A percentile compares a stretch with the other conserved stretches of the same genome.
phyloP scores from a whole-genome alignment of 805 yeast genomes.

The Saturnispora galanensis region DNA sequence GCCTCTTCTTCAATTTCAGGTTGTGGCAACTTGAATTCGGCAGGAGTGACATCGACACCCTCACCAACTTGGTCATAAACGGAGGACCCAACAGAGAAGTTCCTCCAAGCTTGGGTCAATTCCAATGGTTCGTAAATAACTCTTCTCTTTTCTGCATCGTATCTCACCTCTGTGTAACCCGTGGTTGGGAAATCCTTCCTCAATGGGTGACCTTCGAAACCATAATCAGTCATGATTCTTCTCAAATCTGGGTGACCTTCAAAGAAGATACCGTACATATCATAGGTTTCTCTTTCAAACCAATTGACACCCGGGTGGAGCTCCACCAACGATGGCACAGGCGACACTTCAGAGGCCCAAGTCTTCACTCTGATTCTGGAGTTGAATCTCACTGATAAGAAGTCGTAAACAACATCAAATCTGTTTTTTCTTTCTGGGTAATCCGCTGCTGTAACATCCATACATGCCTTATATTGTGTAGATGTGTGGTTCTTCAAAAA shows the following conservation, averaged over 20 bases:
- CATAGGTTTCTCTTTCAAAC: conserved; percentile 87
- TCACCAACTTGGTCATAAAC: conserved; percentile 91
- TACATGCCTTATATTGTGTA: conserved; percentile 65
- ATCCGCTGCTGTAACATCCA: conserved; percentile 82
- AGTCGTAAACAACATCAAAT: conserved; percentile 79
- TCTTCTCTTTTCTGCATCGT: conserved; percentile 85
- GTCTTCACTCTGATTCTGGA: conserved; percentile 85
- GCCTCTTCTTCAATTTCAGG: conserved; percentile 59
- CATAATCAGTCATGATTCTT: conserved; percentile 85
- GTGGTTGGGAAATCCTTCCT: conserved; percentile 90
- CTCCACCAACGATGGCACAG: conserved; percentile 72
- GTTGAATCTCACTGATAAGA: conserved; percentile 72
- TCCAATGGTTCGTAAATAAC: conserved; percentile 85
- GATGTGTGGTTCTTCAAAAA: conserved; percentile 73
- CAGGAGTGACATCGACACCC: conserved; percentile 76
- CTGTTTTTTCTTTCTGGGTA: conserved; percentile 76
- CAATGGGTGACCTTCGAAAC: conserved; percentile 86
- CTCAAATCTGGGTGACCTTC: conserved; percentile 86
- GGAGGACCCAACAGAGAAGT: conserved; percentile 78
- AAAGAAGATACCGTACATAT: conserved; percentile 77
- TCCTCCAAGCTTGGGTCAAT: conserved; percentile 86
- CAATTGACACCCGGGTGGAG: conserved; percentile 76
- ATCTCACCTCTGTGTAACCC: conserved; percentile 83
- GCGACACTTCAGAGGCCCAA: conserved; percentile 70
- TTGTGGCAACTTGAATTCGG: conserved; percentile 67